Percentiles rank a stretch among this genome's conserved stretches.
phyloP scores from a whole-genome alignment of 371 early-diverging fungal genomes.

The Spraguea lophii region DNA sequence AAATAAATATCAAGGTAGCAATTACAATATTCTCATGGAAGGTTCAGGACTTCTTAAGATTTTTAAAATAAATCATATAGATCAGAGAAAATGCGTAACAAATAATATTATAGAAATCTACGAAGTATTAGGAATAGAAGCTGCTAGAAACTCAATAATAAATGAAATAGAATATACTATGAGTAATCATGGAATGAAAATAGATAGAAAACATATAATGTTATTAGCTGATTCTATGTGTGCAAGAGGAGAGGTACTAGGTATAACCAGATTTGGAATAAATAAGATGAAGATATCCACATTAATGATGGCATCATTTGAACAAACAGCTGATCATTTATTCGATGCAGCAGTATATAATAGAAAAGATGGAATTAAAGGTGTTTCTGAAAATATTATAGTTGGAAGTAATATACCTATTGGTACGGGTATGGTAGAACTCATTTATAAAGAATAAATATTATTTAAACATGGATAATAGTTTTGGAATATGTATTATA shows the following conservation, averaged over 20 bases:
- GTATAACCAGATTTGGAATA: constrained; percentile 94
- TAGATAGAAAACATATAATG: constrained; percentile 87
- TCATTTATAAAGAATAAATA: constrained; percentile 47
- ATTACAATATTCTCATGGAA: constrained; percentile 57
- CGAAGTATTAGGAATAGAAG: constrained; percentile 82
- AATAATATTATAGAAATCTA: constrained; percentile 81
- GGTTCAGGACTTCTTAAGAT: constrained; percentile 74
- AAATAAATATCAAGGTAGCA: constrained; percentile 51
- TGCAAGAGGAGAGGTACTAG: constrained; percentile 85
- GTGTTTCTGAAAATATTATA: constrained; percentile 93
- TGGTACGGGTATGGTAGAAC: constrained; percentile 80
- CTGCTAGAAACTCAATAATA: constrained; percentile 59
- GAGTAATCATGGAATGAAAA: constrained; percentile 73
- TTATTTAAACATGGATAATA: too few relatives aligned
- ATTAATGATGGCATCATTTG: constrained; percentile 96
- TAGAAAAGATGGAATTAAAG: constrained; percentile 68
- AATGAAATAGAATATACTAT: constrained; percentile 64
- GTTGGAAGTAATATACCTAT: constrained; percentile 88
- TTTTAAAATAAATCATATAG: constrained; percentile 52
- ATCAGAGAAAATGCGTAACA: constrained; percentile 57
- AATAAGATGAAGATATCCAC: constrained; percentile 92
- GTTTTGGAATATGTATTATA: too few relatives aligned
- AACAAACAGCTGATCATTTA: constrained; percentile 93
- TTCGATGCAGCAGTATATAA: constrained; percentile 83
- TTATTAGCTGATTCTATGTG: constrained; percentile 94